Conservation (phyloP, 2,329 filamentous ascomycete genomes). For the Penicillium sp. region DNA sequence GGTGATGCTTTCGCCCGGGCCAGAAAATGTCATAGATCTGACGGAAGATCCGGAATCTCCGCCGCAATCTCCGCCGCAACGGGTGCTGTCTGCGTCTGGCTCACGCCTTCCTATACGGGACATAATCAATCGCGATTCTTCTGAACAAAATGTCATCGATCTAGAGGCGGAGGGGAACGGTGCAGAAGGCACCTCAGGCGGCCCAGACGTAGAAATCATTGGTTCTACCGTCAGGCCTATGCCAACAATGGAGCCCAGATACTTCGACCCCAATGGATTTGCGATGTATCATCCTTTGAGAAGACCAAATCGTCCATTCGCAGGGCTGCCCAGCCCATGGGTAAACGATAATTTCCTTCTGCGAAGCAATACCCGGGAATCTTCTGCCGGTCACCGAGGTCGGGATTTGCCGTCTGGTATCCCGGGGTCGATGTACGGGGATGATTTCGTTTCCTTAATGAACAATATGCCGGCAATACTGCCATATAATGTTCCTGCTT, state of each 20-base stretch:
- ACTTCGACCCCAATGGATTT: constrained; percentile 4
- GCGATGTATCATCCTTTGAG: neutral
- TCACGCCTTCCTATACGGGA: constrained; percentile 31
- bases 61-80: constrained; percentile 3
- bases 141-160: constrained; percentile 35
- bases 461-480: neutral
- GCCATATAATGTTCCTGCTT: constrained; percentile 7
- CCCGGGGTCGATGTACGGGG: neutral
- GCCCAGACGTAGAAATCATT: constrained; percentile 56
- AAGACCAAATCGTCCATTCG: neutral
- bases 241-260: constrained; percentile 14
- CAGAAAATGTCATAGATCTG: constrained; percentile 47
- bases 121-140: constrained; percentile 26
- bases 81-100: neutral
- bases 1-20: constrained; percentile 33
- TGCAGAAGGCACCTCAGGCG: constrained; percentile 29
- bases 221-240: constrained; percentile 27
- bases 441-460: neutral
- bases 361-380: neutral
- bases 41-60: constrained; percentile 48
- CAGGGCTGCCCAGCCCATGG: neutral
- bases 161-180: constrained; percentile 38
- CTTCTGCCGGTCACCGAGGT: neutral
- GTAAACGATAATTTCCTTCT: neutral
- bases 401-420: neutral